Base-by-base conservation (phyloP, 345 rosid species). In the Camelina neglecta region DNA sequence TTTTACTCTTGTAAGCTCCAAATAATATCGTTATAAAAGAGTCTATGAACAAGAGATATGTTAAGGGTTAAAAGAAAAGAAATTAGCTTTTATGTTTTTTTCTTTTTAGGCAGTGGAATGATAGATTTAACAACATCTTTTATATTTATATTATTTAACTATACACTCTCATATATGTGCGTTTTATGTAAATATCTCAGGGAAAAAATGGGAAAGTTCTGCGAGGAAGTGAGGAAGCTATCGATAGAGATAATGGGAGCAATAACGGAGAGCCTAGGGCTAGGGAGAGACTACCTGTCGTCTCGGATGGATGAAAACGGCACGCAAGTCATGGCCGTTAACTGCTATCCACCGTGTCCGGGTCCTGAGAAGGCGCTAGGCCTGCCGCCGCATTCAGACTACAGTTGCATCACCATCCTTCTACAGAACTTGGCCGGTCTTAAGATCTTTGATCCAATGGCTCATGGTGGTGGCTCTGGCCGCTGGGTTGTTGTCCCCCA, bases 271-370 rank as follows among this genome's bases (percentile, higher is more conserved):
- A 81, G 85, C 74, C 75, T 88, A 11, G 92, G 87, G 16, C 23
- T 92, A 57, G 84, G 84, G 12, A 79, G 81, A 50, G 77, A 75
- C 2, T 82, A 84, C 82, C 2, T 86, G 61, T 63, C 67, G 72
- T 50, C 73, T 45, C 81, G 75, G 68, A 78, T 86, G 74, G 63
- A 41, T 11, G 85, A 81, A 23, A 80, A 69, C 2, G 96, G 93
- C 8, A 80, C 82, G 80, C 96, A 92, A 61, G 91, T 86, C 23
- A 76, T 83, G 76, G 84, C 85, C 0, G 83, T 82, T 4, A 86
- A 90, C 65, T 84, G 90, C 68, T 84, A 87, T 60, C 91, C 93
- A 7, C 86, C 86, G 1, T 82, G 94, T 79, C 90, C 96, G 2
- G 60, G 59, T 16, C 88, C 91, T 8, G 70, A 73, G 5, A 16